Evolutionary conservation across 768 basidiomycete species (phyloP).

Genomic region (Austroboletus eburneus): DNA sequence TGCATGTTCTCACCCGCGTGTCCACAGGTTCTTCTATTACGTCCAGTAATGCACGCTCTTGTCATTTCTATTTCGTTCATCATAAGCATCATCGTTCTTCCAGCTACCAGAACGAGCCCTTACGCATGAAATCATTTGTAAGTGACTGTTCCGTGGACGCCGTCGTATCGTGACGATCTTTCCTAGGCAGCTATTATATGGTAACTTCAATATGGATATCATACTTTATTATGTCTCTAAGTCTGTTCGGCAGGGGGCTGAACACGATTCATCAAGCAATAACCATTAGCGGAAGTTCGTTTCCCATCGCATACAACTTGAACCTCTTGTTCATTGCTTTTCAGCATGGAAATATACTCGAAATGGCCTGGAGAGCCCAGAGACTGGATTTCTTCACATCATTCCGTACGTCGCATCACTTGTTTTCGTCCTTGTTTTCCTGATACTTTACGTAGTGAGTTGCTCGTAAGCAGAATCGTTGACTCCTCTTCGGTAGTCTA

Average conservation of each 20-base stretch:
- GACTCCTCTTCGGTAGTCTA: too few species aligned
- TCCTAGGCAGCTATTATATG: not conserved
- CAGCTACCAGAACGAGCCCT: not conserved
- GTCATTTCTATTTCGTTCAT: not conserved
- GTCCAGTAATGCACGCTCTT: not conserved
- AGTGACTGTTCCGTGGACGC: not conserved
- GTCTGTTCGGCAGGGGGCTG: not conserved
- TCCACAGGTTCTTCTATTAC: not conserved
- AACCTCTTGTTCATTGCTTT: not conserved
- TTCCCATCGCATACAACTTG: too few species aligned
- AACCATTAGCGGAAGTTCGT: not conserved
- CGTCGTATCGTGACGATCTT: not conserved
- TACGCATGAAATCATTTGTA: not conserved
- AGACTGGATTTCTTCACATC: too few species aligned
- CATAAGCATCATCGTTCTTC: not conserved
- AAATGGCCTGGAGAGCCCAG: too few species aligned
- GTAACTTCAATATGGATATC: too few species aligned
- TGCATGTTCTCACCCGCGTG: too few species aligned
- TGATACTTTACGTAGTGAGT: too few species aligned
- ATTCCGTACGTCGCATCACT: too few species aligned
- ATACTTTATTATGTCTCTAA: too few species aligned
- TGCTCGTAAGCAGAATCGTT: too few species aligned
- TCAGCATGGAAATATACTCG: not conserved
- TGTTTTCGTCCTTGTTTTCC: too few species aligned
- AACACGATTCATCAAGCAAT: not conserved